phyloP scores from a whole-genome alignment of 495 filamentous ascomycete species.

The Penicillium subrubescens region DNA sequence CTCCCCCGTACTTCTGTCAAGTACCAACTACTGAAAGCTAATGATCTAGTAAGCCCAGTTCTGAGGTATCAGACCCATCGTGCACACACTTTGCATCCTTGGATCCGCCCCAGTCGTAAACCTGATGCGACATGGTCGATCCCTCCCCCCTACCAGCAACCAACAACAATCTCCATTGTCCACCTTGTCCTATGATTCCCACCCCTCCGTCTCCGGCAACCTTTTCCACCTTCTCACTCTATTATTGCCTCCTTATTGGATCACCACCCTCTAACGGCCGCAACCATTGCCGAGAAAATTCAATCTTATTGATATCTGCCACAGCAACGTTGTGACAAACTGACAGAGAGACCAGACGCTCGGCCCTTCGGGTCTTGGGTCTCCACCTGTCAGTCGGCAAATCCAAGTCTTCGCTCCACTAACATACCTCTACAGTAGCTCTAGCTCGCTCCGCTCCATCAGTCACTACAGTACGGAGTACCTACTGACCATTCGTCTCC shows the following conservation, averaged over 20 bases:
- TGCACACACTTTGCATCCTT: not conserved
- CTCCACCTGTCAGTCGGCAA: not conserved
- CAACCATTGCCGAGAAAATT: constrained; percentile 6
- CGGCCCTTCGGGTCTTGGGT: not conserved
- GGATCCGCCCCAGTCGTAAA: not conserved
- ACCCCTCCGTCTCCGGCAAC: not conserved
- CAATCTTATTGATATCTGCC: constrained; percentile 4
- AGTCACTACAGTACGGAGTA: not conserved
- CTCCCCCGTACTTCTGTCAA: not conserved
- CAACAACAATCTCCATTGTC: constrained; percentile 7
- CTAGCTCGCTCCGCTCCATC: not conserved
- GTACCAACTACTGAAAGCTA: not conserved
- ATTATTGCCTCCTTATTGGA: not conserved
- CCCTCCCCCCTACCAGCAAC: not conserved
- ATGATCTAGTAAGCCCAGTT: not conserved
- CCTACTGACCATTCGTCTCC: constrained; percentile 3
- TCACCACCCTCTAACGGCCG: not conserved
- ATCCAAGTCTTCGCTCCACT: not conserved
- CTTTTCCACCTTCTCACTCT: not conserved
- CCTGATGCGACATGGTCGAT: constrained; percentile 14
- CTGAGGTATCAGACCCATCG: not conserved
- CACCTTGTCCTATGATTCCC: constrained; percentile 10
- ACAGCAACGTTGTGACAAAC: not conserved
- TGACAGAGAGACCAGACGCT: too few relatives aligned
- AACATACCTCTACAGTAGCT: not conserved